Conservation (phyloP, 2,329 filamentous ascomycete species). For the Didymella keratinophila region DNA sequence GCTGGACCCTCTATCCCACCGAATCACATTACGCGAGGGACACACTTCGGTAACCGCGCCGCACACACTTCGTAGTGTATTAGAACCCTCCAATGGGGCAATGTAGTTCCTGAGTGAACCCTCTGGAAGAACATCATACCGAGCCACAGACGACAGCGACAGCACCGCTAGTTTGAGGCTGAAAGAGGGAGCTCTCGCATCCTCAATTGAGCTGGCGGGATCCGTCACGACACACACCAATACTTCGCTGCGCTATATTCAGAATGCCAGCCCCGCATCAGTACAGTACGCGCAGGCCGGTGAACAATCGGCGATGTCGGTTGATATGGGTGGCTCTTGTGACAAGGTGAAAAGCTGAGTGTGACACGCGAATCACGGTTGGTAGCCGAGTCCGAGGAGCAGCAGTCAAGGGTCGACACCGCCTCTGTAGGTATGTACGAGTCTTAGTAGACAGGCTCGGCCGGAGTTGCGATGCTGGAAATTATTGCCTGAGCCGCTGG, state of each 20-base stretch:
- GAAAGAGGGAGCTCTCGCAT: neutral
- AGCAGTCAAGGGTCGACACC: constrained; percentile 9
- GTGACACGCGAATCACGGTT: constrained; percentile 2
- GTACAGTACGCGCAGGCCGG: neutral
- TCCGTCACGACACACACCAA: neutral
- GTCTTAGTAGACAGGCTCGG: constrained; percentile 3
- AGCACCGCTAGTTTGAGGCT: neutral
- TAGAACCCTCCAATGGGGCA: neutral
- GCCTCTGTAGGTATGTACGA: neutral
- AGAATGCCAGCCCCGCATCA: constrained; percentile 1
- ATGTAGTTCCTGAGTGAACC: neutral
- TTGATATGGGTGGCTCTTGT: neutral
- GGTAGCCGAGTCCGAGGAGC: constrained; percentile 1
- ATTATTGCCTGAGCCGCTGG: constrained; percentile 11
- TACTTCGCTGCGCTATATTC: neutral
- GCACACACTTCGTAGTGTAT: neutral
- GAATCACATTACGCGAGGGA: neutral
- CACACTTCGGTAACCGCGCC: neutral
- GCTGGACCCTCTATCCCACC: neutral
- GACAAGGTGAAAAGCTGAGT: constrained; percentile 3
- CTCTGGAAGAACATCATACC: constrained; percentile 1
- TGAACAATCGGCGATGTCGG: constrained; percentile 1
- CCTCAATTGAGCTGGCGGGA: neutral
- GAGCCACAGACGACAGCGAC: neutral
- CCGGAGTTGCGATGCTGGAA: constrained; percentile 2